Evolutionary conservation across 129 eudicot species (phyloP).

Genomic region (Centella asiatica): DNA sequence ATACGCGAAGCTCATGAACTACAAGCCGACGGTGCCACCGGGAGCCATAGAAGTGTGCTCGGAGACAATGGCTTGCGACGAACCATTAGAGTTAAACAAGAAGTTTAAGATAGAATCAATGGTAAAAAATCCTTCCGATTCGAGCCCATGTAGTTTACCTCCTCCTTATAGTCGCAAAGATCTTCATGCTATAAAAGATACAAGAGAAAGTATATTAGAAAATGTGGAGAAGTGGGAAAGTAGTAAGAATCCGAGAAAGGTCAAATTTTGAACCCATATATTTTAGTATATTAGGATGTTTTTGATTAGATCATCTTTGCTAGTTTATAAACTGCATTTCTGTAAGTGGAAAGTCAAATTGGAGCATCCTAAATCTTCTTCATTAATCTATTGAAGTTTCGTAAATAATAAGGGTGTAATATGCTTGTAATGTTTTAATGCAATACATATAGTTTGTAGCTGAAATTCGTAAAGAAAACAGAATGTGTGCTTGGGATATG

Average conservation of each 20-base stretch:
- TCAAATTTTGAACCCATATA: too few species aligned
- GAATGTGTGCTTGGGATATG: too few species aligned
- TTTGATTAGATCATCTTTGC: too few species aligned
- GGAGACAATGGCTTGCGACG: constrained; percentile 19
- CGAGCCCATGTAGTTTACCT: constrained; percentile 30
- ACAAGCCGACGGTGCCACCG: constrained; percentile 29
- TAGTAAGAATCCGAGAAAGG: not conserved
- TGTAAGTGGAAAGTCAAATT: too few species aligned
- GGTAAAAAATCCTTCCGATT: constrained; percentile 24
- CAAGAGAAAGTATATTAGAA: constrained; percentile 17
- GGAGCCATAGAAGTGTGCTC: constrained; percentile 41
- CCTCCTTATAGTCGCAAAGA: constrained; percentile 28
- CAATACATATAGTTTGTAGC: too few species aligned
- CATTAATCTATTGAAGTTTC: too few species aligned
- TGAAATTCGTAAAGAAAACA: too few species aligned
- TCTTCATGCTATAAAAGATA: constrained; percentile 14
- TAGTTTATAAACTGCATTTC: too few species aligned
- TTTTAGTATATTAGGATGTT: too few species aligned
- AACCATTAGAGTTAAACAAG: constrained; percentile 15
- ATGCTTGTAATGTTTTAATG: too few species aligned
- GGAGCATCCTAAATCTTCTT: too few species aligned
- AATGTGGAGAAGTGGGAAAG: constrained; percentile 36
- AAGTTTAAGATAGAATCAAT: constrained; percentile 28
- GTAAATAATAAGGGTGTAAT: too few species aligned
- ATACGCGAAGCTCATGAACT: constrained; percentile 42